These are phyloP conservation scores for Cystobasidiopsis lactophilus DNA, from an alignment of 768 basidiomycete genomes.

Conservation along the genomic window DNA sequence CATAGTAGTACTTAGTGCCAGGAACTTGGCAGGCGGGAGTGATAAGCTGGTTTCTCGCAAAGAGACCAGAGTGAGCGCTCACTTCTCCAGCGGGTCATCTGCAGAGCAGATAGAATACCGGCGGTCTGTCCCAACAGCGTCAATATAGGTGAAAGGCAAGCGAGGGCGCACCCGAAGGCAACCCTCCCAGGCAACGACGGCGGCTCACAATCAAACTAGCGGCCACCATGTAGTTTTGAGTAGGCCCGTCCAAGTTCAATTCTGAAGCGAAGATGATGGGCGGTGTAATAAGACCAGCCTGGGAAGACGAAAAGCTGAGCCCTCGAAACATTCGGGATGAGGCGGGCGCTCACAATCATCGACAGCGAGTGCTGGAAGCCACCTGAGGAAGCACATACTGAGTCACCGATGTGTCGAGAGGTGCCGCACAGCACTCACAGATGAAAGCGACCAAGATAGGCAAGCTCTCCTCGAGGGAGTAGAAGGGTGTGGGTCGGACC, in stretches of 20 bases:
- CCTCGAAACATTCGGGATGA: too few relatives aligned
- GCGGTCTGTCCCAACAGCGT: too few relatives aligned
- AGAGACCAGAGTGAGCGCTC: too few relatives aligned
- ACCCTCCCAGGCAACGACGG: too few relatives aligned
- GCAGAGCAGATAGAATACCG: conserved; percentile 32
- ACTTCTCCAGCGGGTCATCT: conserved; percentile 38
- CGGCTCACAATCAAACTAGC: conserved; percentile 56
- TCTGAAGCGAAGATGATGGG: conserved; percentile 55
- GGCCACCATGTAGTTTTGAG: conserved; percentile 57
- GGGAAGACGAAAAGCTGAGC: neutral
- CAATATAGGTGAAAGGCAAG: too few relatives aligned
- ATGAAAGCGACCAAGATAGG: conserved; percentile 51
- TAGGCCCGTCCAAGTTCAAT: conserved; percentile 36
- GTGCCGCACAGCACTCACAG: too few relatives aligned
- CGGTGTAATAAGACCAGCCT: conserved; percentile 24
- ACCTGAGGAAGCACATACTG: too few relatives aligned
- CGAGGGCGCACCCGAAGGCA: too few relatives aligned
- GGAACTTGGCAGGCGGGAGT: neutral
- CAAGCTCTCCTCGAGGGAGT: conserved; percentile 46
- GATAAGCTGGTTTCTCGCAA: too few relatives aligned
- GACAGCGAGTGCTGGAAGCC: conserved; percentile 28
- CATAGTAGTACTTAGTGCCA: conserved; percentile 6
- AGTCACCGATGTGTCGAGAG: too few relatives aligned
- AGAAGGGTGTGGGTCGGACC: conserved; percentile 41
- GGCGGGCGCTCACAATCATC: neutral